Base-by-base conservation (phyloP, 768 basidiomycete species). In the Nidularia sp. region DNA sequence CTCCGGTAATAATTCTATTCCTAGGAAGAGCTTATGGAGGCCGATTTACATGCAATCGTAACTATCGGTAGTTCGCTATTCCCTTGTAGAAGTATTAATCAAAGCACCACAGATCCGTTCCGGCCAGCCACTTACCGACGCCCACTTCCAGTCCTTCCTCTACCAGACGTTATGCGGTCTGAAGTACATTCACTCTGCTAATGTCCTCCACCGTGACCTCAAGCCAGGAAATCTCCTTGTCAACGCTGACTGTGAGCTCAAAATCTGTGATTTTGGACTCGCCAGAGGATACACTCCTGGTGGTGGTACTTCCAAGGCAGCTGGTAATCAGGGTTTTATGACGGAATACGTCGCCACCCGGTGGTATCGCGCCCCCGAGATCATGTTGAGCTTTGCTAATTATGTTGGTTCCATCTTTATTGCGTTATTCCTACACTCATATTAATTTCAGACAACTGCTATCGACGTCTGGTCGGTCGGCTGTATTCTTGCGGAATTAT, bases 1-100 rank as follows among this genome's bases (percentile, higher is more conserved):
- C 51, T 34, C 54, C 52, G 6, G 35, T 51, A 52, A 35, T 48
- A 12, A 46, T 59, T 45, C 35, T 12, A 48, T 44, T 22, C 13
- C n/a, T 70, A 98, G 90, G 95, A 98, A 74, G 97, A 99, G 68
- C 84, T 98, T 59, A 99, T 98, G 97, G 97, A 99, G 67, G 97
- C 97, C 51, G 97, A 99, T 81, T 79, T 99, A 15, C 97, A 98
- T 63, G 97, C 97, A 15, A 99, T 99, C 69, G 94, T 95, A 61
- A 69, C 83, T 64, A 18, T 35, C 34, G 42, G 42, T 10, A 2
- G 15, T 35, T 6, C 22, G 4, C 36, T 31, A 6, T 35, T 33
- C 18, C 18, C 44, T n/a, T 50, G 13, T 25, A 25, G 25, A 25
- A 25, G 3, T 15, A 12, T n/a, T 49, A 50, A 42, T 50, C 32